Conservation (phyloP, 2,329 filamentous ascomycete genomes). For the Xylariaceae sp. region DNA sequence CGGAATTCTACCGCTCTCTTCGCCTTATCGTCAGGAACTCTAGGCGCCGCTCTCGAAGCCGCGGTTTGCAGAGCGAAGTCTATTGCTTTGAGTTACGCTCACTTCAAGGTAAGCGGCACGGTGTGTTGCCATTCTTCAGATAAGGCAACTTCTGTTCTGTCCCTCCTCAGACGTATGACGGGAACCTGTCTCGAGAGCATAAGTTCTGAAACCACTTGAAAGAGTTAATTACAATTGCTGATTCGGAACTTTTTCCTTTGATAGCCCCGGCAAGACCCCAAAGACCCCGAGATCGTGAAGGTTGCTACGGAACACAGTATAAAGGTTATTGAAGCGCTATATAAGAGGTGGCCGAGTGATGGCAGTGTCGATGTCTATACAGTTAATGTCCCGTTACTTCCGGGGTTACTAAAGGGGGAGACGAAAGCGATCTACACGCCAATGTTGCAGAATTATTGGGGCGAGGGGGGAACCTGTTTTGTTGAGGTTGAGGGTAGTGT, state of each 20-base stretch:
- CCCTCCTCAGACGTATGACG: too few relatives aligned
- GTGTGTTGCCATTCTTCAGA: too few relatives aligned
- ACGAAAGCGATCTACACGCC: conserved; percentile 66
- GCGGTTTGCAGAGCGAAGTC: conserved; percentile 65
- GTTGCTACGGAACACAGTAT: conserved; percentile 72
- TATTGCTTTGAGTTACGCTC: conserved; percentile 86
- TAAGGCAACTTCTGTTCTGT: too few relatives aligned
- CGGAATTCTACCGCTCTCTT: conserved; percentile 79
- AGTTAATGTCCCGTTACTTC: conserved; percentile 83
- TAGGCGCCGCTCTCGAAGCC: conserved; percentile 74
- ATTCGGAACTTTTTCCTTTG: too few relatives aligned
- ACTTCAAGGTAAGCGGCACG: too few relatives aligned
- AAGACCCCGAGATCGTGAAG: conserved; percentile 76
- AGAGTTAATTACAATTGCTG: too few relatives aligned
- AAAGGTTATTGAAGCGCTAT: conserved; percentile 73
- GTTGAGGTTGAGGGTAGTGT: conserved; percentile 67
- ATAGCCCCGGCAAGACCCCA: conserved; percentile 71
- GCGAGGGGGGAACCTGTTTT: conserved; percentile 79
- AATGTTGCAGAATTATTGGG: conserved; percentile 91
- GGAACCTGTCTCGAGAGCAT: too few relatives aligned
- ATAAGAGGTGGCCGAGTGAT: conserved; percentile 66
- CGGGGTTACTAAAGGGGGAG: conserved; percentile 66
- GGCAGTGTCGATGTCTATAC: conserved; percentile 76
- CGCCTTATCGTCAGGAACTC: conserved; percentile 70
- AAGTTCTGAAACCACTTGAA: too few relatives aligned